Conservation (phyloP, 2,329 filamentous ascomycete genomes). For the Fusarium compactum region DNA sequence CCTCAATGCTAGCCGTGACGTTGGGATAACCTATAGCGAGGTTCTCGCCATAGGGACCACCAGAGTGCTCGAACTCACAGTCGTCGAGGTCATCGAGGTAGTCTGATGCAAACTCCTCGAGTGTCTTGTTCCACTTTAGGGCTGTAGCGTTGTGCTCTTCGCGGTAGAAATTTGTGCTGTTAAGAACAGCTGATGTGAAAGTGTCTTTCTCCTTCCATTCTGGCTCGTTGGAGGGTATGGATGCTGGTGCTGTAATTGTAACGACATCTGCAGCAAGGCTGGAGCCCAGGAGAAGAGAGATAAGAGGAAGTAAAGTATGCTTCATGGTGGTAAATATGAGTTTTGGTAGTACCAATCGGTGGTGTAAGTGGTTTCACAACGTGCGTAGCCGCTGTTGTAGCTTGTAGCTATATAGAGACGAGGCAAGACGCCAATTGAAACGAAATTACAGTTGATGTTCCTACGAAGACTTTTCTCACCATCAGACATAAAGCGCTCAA, state of each 20-base stretch:
- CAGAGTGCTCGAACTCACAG: conserved; percentile 67
- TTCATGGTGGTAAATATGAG: conserved; percentile 32
- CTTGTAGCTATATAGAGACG: conserved; percentile 10
- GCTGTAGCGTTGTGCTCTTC: conserved; percentile 68
- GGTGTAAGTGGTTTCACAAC: conserved; percentile 27
- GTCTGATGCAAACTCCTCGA: conserved; percentile 65
- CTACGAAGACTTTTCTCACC: background rate
- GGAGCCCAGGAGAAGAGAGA: conserved; percentile 23
- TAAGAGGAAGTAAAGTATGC: conserved; percentile 14
- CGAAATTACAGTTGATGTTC: background rate
- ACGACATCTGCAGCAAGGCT: conserved; percentile 45
- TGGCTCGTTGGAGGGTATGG: conserved; percentile 54
- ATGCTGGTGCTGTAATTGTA: conserved; percentile 51
- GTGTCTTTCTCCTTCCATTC: conserved; percentile 46
- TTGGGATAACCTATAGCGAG: conserved; percentile 75
- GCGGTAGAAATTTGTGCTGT: conserved; percentile 76
- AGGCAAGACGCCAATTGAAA: conserved; percentile 3
- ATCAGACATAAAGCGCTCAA: background rate
- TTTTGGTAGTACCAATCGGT: conserved; percentile 5
- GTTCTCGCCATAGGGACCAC: conserved; percentile 79
- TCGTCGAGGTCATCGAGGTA: conserved; percentile 58
- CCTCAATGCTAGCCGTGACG: conserved; percentile 68
- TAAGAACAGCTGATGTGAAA: conserved; percentile 69
- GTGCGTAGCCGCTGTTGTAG: conserved; percentile 3
- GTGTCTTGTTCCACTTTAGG: conserved; percentile 74